Conservation (phyloP, 2,329 filamentous ascomycete genomes). For the Coniochaeta prunicola region DNA sequence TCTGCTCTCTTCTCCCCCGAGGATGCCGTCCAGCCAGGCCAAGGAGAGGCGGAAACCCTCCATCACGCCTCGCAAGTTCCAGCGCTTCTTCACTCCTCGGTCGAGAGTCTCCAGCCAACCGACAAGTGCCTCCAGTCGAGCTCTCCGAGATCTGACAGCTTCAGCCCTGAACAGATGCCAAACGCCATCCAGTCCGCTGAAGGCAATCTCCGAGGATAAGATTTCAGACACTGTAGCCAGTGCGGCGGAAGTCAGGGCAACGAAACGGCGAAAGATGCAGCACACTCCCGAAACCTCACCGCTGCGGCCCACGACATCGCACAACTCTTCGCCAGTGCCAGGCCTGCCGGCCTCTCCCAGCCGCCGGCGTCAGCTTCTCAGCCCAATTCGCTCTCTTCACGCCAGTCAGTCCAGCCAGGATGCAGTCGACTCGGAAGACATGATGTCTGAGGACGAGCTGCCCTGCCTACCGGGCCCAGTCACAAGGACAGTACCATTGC, state of each 20-base stretch:
- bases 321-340: slow-evolving; percentile 16
- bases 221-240: slow-evolving; percentile 10
- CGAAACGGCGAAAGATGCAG: slow-evolving; percentile 30
- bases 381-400: slow-evolving; percentile 28
- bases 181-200: slow-evolving; percentile 32
- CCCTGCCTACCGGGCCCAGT: slow-evolving; percentile 8
- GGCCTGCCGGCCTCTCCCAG: slow-evolving; percentile 1
- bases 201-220: slow-evolving; percentile 22
- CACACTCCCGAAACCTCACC: slow-evolving; percentile 32
- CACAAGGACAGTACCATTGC: slow-evolving; percentile 22
- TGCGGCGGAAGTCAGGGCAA: slow-evolving; percentile 14
- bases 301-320: slow-evolving; percentile 18
- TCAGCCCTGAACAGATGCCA: slow-evolving; percentile 31
- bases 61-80: slow-evolving; percentile 47
- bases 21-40: slow-evolving; percentile 13
- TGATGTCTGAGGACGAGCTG: slow-evolving; percentile 11
- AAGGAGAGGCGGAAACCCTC: slow-evolving; percentile 44
- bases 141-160: slow-evolving; percentile 32
- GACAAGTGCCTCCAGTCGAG: slow-evolving; percentile 27
- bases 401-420: slow-evolving; percentile 16
- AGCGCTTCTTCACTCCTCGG: slow-evolving; percentile 45
- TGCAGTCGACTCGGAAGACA: slow-evolving; percentile 19
- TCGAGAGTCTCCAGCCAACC: slow-evolving; percentile 28
- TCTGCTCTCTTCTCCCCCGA: slow-evolving; percentile 19
- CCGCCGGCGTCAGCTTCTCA: slow-evolving; percentile 21